A percentile compares a stretch with the other conserved stretches of the same genome.
Evolutionary conservation across 768 basidiomycete species (phyloP).

Genomic region (Lactifluus piperatus): DNA sequence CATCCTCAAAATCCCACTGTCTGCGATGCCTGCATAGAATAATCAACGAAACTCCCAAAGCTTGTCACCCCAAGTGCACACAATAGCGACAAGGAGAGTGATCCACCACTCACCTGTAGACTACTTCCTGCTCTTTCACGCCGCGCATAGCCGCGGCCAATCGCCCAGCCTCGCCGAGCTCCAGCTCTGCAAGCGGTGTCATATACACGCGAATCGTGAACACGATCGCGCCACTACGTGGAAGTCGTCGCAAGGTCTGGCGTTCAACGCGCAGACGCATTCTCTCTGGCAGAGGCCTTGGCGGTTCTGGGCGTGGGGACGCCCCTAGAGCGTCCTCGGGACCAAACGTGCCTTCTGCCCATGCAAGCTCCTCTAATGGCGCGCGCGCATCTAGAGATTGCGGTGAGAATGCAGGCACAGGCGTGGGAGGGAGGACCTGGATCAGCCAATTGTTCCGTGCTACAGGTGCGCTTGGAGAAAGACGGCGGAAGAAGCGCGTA

Average conservation of each 20-base stretch:
- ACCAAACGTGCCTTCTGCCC: slow-evolving; percentile 49
- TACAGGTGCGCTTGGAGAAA: slow-evolving; percentile 61
- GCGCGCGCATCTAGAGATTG: slow-evolving; percentile 14
- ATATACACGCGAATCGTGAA: slow-evolving; percentile 62
- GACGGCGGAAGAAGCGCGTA: slow-evolving; percentile 60
- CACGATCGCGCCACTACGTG: slow-evolving; percentile 48
- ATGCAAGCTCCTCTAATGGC: slow-evolving; percentile 60
- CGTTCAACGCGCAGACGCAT: slow-evolving; percentile 52
- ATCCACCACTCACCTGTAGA: slow-evolving; percentile 44
- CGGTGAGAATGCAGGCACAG: slow-evolving; percentile 12
- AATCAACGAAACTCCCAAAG: neutral
- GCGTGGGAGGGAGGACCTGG: slow-evolving; percentile 31
- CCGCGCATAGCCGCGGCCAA: slow-evolving; percentile 50
- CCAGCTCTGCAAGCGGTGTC: slow-evolving; percentile 41
- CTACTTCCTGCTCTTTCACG: slow-evolving; percentile 43
- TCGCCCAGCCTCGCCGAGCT: slow-evolving; percentile 44
- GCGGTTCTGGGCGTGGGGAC: neutral
- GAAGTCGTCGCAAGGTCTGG: slow-evolving; percentile 53
- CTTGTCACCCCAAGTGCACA: neutral
- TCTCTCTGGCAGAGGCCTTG: slow-evolving; percentile 27
- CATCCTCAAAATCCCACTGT: slow-evolving; percentile 27
- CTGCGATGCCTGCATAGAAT: slow-evolving; percentile 28
- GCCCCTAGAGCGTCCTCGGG: slow-evolving; percentile 37
- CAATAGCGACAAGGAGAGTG: slow-evolving; percentile 28
- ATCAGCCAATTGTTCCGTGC: slow-evolving; percentile 59